phyloP scores from a whole-genome alignment of 371 early-diverging fungal genomes.

The Mucor mucedo region DNA sequence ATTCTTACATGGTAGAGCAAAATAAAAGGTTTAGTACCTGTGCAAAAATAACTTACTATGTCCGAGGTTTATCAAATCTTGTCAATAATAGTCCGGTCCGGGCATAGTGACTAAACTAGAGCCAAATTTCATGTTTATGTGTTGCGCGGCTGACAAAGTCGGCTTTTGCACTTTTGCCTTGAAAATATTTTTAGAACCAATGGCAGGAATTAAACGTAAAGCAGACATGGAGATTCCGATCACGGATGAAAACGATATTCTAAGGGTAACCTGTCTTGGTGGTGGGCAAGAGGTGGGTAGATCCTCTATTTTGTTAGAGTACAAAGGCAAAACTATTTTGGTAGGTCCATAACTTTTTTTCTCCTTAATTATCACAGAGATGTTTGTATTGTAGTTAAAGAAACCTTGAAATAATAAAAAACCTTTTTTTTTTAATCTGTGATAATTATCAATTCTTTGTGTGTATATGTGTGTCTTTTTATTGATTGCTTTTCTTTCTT shows the following conservation, averaged over 20 bases:
- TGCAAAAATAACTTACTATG: too few relatives aligned
- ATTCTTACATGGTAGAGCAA: too few relatives aligned
- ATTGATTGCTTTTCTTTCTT: constrained; percentile 24
- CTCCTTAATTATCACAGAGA: background rate
- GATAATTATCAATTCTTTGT: constrained; percentile 20
- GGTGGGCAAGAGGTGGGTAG: constrained; percentile 99
- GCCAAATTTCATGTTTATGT: too few relatives aligned
- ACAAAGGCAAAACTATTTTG: constrained; percentile 96
- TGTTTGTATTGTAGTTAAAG: too few relatives aligned
- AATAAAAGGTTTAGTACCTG: too few relatives aligned
- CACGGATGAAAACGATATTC: constrained; percentile 69
- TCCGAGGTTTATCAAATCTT: too few relatives aligned
- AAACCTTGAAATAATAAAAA: constrained; percentile 10
- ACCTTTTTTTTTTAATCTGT: constrained; percentile 4
- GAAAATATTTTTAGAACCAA: constrained; percentile 10
- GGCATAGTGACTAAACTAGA: background rate
- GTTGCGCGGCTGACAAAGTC: too few relatives aligned
- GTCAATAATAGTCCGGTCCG: background rate
- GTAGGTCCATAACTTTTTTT: constrained; percentile 48
- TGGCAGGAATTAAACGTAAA: constrained; percentile 55
- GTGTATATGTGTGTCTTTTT: constrained; percentile 8
- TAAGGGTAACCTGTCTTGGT: constrained; percentile 95
- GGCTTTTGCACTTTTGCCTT: background rate
- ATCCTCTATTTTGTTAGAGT: constrained; percentile 96
- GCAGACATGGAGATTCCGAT: constrained; percentile 57